Base-by-base conservation (phyloP, 495 filamentous ascomycete species). In the Filosporella fistucella region DNA sequence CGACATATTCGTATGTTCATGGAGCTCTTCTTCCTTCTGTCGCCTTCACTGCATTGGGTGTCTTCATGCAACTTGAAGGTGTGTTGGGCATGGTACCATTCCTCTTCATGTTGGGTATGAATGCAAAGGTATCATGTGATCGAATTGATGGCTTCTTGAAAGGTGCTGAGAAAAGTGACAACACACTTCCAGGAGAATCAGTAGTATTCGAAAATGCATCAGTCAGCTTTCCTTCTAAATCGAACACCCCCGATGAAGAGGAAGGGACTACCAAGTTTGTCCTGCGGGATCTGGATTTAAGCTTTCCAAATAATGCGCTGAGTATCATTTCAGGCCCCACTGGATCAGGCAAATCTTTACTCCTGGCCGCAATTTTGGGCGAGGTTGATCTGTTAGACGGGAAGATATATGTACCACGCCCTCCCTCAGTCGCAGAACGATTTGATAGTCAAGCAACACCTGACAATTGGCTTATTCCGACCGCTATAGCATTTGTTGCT, bases 271-370 rank as follows among this genome's bases (percentile, higher is more conserved):
- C n/a, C 21, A 20, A 47, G 34, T 59, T 56, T 34, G 23, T 49
- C 33, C 42, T 59, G 6, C 48, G 53, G 11, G 42, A 59, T 47
- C 36, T 59, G 24, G 51, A 40, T 11, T n/a, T 59, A 22, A 32
- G 42, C 5, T 56, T 59, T 35, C 57, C 57, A 5, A 50, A 53
- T 20, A 41, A 46, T 42, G 48, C 37, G 2, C 37, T 59, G 8
- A 50, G 28, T 20, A 38, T 59, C 12, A 63, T 81, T 2, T 70
- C 65, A 3, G 77, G 77, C 0, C 62, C 65, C n/a, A 79, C 71
- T 8, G 80, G 80, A 0, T 72, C 76, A 8, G 80, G 80, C 4
- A 84, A 84, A 56, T 75, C 66, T 33, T 65, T 81, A 3, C 66
- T 84, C 20, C 65, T 84, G 0, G 59, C 71, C 1, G 67, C 79